phyloP scores from a whole-genome alignment of 2,329 filamentous ascomycete genomes.

The Geosmithia morbida region DNA sequence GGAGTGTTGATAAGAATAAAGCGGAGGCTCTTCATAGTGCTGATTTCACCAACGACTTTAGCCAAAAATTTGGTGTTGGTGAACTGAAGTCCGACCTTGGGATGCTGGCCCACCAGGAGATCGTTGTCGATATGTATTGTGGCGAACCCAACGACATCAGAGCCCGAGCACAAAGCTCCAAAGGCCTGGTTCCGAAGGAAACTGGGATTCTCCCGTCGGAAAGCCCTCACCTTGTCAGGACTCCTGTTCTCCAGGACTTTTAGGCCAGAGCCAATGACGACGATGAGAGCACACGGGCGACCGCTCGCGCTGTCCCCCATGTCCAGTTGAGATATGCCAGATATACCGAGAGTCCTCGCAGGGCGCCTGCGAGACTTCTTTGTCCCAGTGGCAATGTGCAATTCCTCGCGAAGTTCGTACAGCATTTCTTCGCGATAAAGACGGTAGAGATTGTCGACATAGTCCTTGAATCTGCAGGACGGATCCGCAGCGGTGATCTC shows the following conservation, averaged over 20 bases:
- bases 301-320: background rate
- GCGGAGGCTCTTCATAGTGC: conserved; percentile 8
- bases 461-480: conserved; percentile 19
- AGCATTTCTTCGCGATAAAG: conserved; percentile 40
- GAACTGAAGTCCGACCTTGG: background rate
- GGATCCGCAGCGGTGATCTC: conserved; percentile 18
- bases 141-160: conserved; percentile 44
- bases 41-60: background rate
- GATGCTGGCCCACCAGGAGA: background rate
- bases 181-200: conserved; percentile 46
- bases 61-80: background rate
- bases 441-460: conserved; percentile 40
- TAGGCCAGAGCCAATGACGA: background rate
- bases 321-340: conserved; percentile 25
- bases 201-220: conserved; percentile 27
- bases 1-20: conserved; percentile 51
- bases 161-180: conserved; percentile 39
- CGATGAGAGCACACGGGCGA: background rate
- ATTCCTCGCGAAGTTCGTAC: conserved; percentile 24
- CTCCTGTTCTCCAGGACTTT: background rate
- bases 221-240: conserved; percentile 21
- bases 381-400: conserved; percentile 24
- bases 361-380: background rate
- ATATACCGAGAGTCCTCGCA: conserved; percentile 12
- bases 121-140: conserved; percentile 3